Percentiles rank a stretch among this genome's conserved stretches.
Conservation (phyloP, 805 yeast species). For the Sugiyamaella smithiae region DNA sequence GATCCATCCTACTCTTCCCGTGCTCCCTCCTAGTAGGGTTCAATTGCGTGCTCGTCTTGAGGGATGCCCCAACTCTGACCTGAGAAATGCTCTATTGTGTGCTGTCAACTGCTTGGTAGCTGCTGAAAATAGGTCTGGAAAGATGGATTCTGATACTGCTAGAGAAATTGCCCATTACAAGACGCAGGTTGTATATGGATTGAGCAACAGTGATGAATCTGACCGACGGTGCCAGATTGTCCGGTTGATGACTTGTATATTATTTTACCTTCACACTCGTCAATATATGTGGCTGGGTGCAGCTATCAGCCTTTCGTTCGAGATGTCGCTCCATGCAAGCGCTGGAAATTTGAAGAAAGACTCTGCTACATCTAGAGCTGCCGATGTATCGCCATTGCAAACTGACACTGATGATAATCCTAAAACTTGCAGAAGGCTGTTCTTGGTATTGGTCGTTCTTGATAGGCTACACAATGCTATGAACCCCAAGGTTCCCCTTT, state of each 20-base stretch:
- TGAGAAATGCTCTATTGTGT: constrained; percentile 30
- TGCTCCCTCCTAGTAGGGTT: constrained; percentile 36
- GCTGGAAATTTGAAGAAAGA: not conserved
- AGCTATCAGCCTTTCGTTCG: constrained; percentile 33
- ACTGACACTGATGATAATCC: constrained; percentile 22
- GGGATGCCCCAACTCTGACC: constrained; percentile 25
- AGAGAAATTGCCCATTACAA: constrained; percentile 10
- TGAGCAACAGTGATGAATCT: constrained; percentile 10
- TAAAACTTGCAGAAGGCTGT: constrained; percentile 26
- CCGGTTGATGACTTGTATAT: constrained; percentile 33
- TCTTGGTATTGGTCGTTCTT: constrained; percentile 27
- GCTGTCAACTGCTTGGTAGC: constrained; percentile 13
- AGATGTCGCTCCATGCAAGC: constrained; percentile 16
- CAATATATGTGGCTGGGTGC: constrained; percentile 37
- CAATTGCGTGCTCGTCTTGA: constrained; percentile 32
- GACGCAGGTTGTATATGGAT: constrained; percentile 11
- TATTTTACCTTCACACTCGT: constrained; percentile 33
- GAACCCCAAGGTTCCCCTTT: constrained; percentile 23
- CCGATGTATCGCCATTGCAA: no score
- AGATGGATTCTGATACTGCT: constrained; percentile 9
- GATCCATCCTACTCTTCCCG: constrained; percentile 39
- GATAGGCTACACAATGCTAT: constrained; percentile 32
- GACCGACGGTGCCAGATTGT: constrained; percentile 24
- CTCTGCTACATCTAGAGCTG: no score
- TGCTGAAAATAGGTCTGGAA: constrained; percentile 11